These are phyloP conservation scores for Keithomyces neogunnii DNA, from an alignment of 2,329 filamentous ascomycete genomes.

Conservation along the genomic window DNA sequence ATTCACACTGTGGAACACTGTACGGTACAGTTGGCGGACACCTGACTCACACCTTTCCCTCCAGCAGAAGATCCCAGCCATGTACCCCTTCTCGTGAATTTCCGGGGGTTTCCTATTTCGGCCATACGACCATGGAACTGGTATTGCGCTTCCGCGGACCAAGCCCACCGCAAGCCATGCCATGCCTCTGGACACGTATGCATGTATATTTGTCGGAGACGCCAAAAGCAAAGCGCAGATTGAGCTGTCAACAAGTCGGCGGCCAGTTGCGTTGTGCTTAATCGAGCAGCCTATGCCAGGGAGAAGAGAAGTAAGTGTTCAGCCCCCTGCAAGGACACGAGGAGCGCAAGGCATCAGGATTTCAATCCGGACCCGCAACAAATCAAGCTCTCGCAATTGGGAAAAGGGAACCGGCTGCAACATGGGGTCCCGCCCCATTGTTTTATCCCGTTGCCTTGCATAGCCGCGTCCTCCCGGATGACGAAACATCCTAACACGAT, in stretches of 20 bases:
- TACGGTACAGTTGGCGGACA: not conserved
- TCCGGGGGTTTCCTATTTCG: constrained; percentile 7
- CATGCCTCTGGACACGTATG: not conserved
- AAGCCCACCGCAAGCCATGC: not conserved
- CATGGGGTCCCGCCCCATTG: too few relatives aligned
- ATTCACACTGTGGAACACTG: too few relatives aligned
- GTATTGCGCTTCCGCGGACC: not conserved
- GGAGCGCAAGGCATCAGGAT: constrained; percentile 21
- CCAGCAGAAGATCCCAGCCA: not conserved
- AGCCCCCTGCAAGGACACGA: not conserved
- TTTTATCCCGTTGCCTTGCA: too few relatives aligned
- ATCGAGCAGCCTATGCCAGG: constrained; percentile 19
- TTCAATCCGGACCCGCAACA: constrained; percentile 1
- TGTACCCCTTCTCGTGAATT: not conserved
- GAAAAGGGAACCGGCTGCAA: too few relatives aligned
- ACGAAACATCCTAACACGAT: not conserved
- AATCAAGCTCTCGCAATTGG: too few relatives aligned
- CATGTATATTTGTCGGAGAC: not conserved
- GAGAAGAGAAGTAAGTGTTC: not conserved
- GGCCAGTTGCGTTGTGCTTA: constrained; percentile 17
- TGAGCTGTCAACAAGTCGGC: not conserved
- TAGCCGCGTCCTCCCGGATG: too few relatives aligned
- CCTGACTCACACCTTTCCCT: not conserved
- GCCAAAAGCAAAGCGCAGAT: too few relatives aligned
- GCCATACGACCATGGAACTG: not conserved